Conservation (phyloP, 768 basidiomycete species). For the Tricholoma sp. region DNA sequence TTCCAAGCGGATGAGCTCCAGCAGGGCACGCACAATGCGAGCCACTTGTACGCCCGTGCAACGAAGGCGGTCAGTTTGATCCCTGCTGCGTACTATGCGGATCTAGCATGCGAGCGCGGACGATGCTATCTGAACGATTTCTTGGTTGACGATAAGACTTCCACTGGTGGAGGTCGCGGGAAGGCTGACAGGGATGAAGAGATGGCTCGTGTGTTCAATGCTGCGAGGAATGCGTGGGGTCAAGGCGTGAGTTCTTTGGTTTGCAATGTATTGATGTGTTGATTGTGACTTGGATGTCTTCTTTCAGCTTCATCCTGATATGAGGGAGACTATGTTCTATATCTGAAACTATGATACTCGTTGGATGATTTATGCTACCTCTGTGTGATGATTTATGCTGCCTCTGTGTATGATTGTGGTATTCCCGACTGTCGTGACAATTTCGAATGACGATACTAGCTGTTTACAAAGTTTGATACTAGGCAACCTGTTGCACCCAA, state of each 20-base stretch:
- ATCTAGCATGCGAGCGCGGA: constrained; percentile 78
- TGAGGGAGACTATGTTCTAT: constrained; percentile 72
- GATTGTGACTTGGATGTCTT: constrained; percentile 3
- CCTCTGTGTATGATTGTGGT: neutral
- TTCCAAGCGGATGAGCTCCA: constrained; percentile 72
- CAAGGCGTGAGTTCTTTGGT: constrained; percentile 35
- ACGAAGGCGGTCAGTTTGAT: constrained; percentile 81
- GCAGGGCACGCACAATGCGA: constrained; percentile 60
- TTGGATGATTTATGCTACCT: neutral
- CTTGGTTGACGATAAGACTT: constrained; percentile 48
- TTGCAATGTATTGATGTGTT: constrained; percentile 1
- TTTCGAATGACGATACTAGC: neutral
- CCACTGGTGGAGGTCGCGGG: constrained; percentile 24
- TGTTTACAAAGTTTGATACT: too few species aligned
- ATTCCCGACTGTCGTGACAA: neutral
- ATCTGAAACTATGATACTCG: constrained; percentile 30
- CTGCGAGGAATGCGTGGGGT: constrained; percentile 48
- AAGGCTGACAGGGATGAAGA: constrained; percentile 33
- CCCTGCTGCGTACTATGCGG: constrained; percentile 78
- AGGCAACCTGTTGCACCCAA: too few species aligned
- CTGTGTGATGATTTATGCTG: neutral
- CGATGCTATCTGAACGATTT: constrained; percentile 74
- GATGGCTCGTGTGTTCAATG: constrained; percentile 33
- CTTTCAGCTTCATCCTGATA: constrained; percentile 44
- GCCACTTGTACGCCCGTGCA: constrained; percentile 77